Evolutionary conservation across 768 basidiomycete species (phyloP).

Genomic region (Amanita inopinata): DNA sequence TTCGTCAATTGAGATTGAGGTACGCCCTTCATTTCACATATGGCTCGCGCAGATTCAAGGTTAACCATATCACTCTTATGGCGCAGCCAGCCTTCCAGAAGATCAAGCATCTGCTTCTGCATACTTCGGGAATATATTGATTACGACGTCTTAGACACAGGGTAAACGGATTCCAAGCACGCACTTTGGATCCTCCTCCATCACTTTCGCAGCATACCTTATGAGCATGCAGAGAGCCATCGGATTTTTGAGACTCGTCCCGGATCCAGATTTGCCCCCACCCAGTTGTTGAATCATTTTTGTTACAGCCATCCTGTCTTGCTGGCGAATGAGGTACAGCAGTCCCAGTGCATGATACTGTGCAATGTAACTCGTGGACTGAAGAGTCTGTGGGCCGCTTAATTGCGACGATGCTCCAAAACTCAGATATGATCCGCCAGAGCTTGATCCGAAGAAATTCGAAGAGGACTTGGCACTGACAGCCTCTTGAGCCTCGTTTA

Average conservation of each 20-base stretch:
- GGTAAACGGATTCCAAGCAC: conserved; percentile 20
- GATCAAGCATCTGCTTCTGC: conserved; percentile 86
- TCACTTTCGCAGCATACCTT: conserved; percentile 95
- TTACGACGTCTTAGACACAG: not conserved
- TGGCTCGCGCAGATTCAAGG: conserved; percentile 93
- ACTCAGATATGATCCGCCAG: conserved; percentile 57
- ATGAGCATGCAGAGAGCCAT: conserved; percentile 99
- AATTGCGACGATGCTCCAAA: conserved; percentile 52
- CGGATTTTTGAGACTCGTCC: conserved; percentile 83
- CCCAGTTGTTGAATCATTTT: conserved; percentile 99
- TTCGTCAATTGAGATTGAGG: conserved; percentile 69
- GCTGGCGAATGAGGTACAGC: conserved; percentile 89
- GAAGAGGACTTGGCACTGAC: conserved; percentile 78
- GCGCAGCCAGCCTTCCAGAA: conserved; percentile 88
- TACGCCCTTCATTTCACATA: conserved; percentile 92
- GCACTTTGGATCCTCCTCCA: conserved; percentile 98
- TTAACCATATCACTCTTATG: conserved; percentile 99
- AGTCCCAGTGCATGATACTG: conserved; percentile 97
- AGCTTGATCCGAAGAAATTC: conserved; percentile 50
- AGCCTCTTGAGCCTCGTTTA: conserved; percentile 97
- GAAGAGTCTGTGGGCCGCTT: conserved; percentile 64
- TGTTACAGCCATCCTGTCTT: conserved; percentile 97
- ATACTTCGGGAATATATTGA: conserved; percentile 38
- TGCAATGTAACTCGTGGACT: conserved; percentile 85
- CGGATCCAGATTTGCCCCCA: conserved; percentile 76